These are phyloP conservation scores for Penicillium sp. DNA, from an alignment of 2,329 filamentous ascomycete species.

Conservation along the genomic window DNA sequence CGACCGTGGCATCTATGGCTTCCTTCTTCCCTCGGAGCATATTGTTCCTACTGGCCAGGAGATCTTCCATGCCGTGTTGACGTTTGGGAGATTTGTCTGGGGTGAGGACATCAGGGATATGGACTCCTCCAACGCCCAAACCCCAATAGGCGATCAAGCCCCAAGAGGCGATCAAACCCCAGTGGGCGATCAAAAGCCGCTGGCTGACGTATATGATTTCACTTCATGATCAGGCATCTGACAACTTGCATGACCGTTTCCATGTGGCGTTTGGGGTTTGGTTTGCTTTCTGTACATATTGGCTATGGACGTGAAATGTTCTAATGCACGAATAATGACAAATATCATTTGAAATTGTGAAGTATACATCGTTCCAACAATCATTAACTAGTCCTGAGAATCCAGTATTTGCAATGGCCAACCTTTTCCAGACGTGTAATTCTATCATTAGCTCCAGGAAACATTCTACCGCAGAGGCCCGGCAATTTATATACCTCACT, in stretches of 20 bases:
- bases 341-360: too few species aligned
- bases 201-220: slow-evolving; percentile 4
- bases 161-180: too few species aligned
- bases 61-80: slow-evolving; percentile 76
- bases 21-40: slow-evolving; percentile 79
- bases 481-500: too few species aligned
- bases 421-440: not conserved
- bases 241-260: not conserved
- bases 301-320: not conserved
- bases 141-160: slow-evolving; percentile 4
- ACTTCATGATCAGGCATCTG: not conserved
- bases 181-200: slow-evolving; percentile 9
- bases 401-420: not conserved
- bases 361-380: too few species aligned
- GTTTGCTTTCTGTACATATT: slow-evolving; percentile 9
- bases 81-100: slow-evolving; percentile 69
- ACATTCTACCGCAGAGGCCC: too few species aligned
- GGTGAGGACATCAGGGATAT: slow-evolving; percentile 7
- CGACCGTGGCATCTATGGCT: slow-evolving; percentile 92
- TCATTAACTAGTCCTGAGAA: not conserved
- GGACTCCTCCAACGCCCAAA: not conserved
- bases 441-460: too few species aligned
- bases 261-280: slow-evolving; percentile 6
- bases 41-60: slow-evolving; percentile 90
- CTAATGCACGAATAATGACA: not conserved